Base-by-base conservation (phyloP, 2,329 filamentous ascomycete genomes). In the Colletotrichum cereale region DNA sequence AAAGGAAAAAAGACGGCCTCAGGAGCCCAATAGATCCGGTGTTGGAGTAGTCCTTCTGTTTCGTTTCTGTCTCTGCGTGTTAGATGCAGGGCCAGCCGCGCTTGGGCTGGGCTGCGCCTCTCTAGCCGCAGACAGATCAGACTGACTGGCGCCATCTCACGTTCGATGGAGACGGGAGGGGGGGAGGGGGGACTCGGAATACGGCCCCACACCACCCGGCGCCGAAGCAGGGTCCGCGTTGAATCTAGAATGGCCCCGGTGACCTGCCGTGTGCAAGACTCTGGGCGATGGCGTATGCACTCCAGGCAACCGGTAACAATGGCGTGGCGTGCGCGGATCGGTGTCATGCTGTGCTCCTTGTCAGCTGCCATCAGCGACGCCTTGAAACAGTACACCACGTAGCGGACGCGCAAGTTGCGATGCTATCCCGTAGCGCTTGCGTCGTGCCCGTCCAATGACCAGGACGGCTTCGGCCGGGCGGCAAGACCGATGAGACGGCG, bases 401-500 rank as follows among this genome's bases (percentile, higher is more conserved):
- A 57, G 57, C 64, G 47, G 42, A 62, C 29, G 56, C 31, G 24
- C n/a, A 62, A 60, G 52, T 63, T 47, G 52, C 47, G 69, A 68
- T 63, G 42, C 65, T 48, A 34, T 52, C 50, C 34, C 42, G 57
- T 58, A 68, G 68, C 68, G 52, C 57, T 58, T 36, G 65, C 53
- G n/a, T 47, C 47, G 26, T n/a, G 24, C 26, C 44, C 50, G n/a
- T 62, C 64, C 64, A 52, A 67, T 67, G 16, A 38, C 42, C 38
- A 29, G 31, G 36, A 26, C 47, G 68, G 36, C 24, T 68, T 68
- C 52, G 58, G 64, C 31, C 65, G 38, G 38, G 65, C 65, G 58
- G 65, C 48, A 67, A 62, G 31, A 34, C 44, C 63, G 65, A 68
- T 63, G 65, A 63, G 65, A 71, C 68, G 53, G 53, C 47, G 29